phyloP scores from a whole-genome alignment of 768 basidiomycete genomes.

The Pulveroboletus ravenelii region DNA sequence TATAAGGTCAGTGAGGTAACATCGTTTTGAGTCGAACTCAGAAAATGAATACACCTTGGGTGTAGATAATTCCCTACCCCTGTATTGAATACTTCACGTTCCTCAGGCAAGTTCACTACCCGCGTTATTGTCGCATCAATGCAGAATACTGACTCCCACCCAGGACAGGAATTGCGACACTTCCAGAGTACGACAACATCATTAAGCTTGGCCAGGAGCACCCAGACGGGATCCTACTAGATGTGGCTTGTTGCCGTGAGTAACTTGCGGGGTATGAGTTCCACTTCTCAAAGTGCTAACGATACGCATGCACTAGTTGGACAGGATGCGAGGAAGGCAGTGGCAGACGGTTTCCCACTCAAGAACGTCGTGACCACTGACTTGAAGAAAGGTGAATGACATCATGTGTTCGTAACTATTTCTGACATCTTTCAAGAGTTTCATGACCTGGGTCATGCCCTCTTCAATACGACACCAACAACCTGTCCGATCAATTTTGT shows the following conservation, averaged over 20 bases:
- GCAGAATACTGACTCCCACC: not conserved
- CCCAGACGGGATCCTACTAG: slow-evolving; percentile 37
- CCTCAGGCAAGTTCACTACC: slow-evolving; percentile 9
- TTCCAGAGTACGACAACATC: slow-evolving; percentile 21
- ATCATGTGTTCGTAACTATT: not conserved
- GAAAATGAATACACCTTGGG: not conserved
- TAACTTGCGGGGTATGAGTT: not conserved
- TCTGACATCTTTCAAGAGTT: slow-evolving; percentile 36
- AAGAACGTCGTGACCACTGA: slow-evolving; percentile 38
- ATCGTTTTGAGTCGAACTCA: not conserved
- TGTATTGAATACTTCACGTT: slow-evolving; percentile 29
- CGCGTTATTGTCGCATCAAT: not conserved
- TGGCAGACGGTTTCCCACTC: not conserved
- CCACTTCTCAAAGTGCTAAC: not conserved
- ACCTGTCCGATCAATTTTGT: slow-evolving; percentile 51
- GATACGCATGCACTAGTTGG: slow-evolving; percentile 11
- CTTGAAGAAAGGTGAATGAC: slow-evolving; percentile 30
- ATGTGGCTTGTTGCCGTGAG: slow-evolving; percentile 45
- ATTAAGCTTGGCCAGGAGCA: slow-evolving; percentile 36
- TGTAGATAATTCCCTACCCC: slow-evolving; percentile 26
- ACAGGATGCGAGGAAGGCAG: slow-evolving; percentile 37
- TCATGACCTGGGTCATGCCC: slow-evolving; percentile 53
- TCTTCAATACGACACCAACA: slow-evolving; percentile 52
- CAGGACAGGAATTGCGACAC: slow-evolving; percentile 11
- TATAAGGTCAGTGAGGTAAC: slow-evolving; percentile 20